Percentiles rank a stretch among this genome's conserved stretches.
Evolutionary conservation across 1,284 basidiomycete genomes (phyloP).

Genomic region (Ustilago bromivora): DNA sequence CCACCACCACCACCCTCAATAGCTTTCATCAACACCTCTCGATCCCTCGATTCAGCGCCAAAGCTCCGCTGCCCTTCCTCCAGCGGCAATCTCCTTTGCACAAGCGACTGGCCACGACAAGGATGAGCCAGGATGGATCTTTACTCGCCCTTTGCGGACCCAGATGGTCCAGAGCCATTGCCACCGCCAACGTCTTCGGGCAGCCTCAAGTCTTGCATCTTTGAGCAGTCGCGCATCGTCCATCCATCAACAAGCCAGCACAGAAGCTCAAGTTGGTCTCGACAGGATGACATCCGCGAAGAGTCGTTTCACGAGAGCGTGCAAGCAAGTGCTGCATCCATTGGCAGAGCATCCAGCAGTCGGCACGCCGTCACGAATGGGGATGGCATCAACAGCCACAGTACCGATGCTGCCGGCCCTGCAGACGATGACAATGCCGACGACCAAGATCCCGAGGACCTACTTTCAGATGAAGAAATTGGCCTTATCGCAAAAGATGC

Average conservation of each 20-base stretch:
- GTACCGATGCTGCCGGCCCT: background rate
- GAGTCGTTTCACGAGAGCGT: slow-evolving; percentile 28
- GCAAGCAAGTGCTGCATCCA: slow-evolving; percentile 15
- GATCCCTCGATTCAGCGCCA: background rate
- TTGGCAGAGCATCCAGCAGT: slow-evolving; percentile 7
- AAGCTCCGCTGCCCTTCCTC: background rate
- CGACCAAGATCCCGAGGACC: slow-evolving; percentile 38
- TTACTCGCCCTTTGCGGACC: slow-evolving; percentile 50
- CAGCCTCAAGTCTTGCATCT: slow-evolving; percentile 48
- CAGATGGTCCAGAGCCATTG: slow-evolving; percentile 31
- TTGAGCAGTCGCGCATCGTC: slow-evolving; percentile 52
- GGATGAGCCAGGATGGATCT: slow-evolving; percentile 40
- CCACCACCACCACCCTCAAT: background rate
- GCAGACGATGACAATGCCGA: slow-evolving; percentile 28
- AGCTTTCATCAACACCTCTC: background rate
- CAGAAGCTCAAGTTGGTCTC: slow-evolving; percentile 17
- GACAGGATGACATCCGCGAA: slow-evolving; percentile 36
- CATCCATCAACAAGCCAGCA: slow-evolving; percentile 45
- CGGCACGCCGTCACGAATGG: background rate
- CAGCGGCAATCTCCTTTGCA: background rate
- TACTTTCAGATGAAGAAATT: slow-evolving; percentile 46
- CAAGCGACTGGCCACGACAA: background rate
- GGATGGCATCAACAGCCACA: background rate
- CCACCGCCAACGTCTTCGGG: slow-evolving; percentile 21
- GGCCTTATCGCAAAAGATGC: slow-evolving; percentile 28